These are phyloP conservation scores for Crithidia fasciculata DNA, from an alignment of 208 protist species.

Conservation along the genomic window DNA sequence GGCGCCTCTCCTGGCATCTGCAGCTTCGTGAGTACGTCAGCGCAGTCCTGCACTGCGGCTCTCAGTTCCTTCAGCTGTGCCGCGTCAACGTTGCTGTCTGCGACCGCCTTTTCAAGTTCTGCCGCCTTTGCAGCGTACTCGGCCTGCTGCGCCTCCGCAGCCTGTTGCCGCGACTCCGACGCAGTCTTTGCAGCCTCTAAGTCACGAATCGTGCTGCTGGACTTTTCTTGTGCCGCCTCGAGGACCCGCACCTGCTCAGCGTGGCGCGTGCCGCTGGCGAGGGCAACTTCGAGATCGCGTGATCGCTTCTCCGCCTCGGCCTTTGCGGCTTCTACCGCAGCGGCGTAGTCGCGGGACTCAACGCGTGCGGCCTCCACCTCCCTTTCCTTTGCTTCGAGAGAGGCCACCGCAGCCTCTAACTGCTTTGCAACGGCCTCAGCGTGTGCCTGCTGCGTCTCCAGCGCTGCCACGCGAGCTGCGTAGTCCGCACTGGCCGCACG, in stretches of 20 bases:
- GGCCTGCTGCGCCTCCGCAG: background rate
- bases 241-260: too few species aligned
- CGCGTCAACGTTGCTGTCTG: background rate
- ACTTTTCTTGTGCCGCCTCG: too few species aligned
- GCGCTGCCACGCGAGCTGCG: background rate
- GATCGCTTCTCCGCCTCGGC: background rate
- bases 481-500: background rate
- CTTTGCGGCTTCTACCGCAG: background rate
- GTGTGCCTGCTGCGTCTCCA: background rate
- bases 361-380: conserved; percentile 2
- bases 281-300: background rate
- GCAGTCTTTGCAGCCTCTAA: background rate
- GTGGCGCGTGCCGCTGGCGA: background rate
- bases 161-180: background rate
- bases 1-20: too few species aligned
- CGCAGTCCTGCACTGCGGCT: too few species aligned
- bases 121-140: background rate
- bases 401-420: background rate
- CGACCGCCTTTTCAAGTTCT: conserved; percentile 1
- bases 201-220: background rate
- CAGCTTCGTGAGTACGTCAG: too few species aligned
- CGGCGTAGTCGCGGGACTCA: background rate
- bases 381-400: background rate
- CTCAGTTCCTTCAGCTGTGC: background rate
- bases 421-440: background rate